Conservation (phyloP, 2,329 filamentous ascomycete genomes). For the Trichoderma koningiopsis region DNA sequence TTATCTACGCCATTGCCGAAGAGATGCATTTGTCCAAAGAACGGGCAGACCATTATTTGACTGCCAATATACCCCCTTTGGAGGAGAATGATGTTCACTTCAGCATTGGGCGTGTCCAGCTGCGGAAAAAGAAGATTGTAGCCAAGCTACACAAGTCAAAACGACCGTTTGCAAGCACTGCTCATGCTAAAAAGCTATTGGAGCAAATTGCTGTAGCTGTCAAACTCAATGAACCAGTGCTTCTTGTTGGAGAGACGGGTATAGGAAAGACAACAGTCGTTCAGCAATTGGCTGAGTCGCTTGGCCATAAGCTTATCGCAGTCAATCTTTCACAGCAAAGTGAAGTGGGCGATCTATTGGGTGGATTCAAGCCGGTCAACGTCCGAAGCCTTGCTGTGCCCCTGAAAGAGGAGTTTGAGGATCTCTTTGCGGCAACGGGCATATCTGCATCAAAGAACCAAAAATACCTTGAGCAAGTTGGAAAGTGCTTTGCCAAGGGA, state of each 20-base stretch:
- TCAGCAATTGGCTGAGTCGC: slow-evolving; percentile 81
- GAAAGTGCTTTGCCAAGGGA: slow-evolving; percentile 75
- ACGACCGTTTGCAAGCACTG: slow-evolving; percentile 83
- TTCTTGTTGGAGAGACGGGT: slow-evolving; percentile 97
- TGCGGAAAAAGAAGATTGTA: slow-evolving; percentile 60
- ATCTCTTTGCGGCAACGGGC: slow-evolving; percentile 79
- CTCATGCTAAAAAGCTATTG: slow-evolving; percentile 78
- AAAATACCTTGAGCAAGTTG: slow-evolving; percentile 78
- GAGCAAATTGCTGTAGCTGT: slow-evolving; percentile 87
- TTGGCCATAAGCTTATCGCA: slow-evolving; percentile 84
- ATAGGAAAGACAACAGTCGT: slow-evolving; percentile 97
- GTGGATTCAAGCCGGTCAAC: slow-evolving; percentile 95
- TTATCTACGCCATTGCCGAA: slow-evolving; percentile 75
- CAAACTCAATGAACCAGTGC: slow-evolving; percentile 79
- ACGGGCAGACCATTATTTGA: slow-evolving; percentile 75
- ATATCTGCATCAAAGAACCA: slow-evolving; percentile 89
- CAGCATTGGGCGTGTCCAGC: slow-evolving; percentile 65
- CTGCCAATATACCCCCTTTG: slow-evolving; percentile 70
- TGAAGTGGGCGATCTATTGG: slow-evolving; percentile 92
- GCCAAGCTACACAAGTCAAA: slow-evolving; percentile 55
- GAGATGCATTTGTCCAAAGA: slow-evolving; percentile 86
- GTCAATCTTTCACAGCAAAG: slow-evolving; percentile 98
- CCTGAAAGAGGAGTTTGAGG: slow-evolving; percentile 90
- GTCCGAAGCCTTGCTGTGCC: slow-evolving; percentile 84
- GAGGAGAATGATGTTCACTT: slow-evolving; percentile 61